Percentiles rank a stretch among this genome's conserved stretches.
These are phyloP conservation scores for Xylaria nigripes DNA, from an alignment of 495 filamentous ascomycete genomes.

Conservation along the genomic window DNA sequence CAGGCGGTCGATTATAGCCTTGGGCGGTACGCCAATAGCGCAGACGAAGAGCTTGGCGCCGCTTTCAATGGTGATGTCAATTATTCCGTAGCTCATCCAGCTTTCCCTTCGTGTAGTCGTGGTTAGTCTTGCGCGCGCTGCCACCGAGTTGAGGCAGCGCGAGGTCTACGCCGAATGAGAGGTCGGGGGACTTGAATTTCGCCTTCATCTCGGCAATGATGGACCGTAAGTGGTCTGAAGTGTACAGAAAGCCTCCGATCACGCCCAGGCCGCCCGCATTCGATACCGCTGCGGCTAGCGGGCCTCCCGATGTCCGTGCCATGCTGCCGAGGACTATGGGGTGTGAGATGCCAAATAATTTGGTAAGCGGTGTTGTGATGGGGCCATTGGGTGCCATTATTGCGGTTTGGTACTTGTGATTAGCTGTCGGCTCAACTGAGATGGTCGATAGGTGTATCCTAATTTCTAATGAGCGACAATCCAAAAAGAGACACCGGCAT, in stretches of 20 bases:
- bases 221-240: constrained; percentile 62
- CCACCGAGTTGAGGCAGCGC: constrained; percentile 80
- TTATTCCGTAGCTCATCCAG: constrained; percentile 74
- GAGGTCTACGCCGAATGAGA: constrained; percentile 83
- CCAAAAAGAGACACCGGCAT: too few species aligned
- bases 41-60: constrained; percentile 73
- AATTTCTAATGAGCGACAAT: too few species aligned
- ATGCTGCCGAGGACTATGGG: constrained; percentile 85
- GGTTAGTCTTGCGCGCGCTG: constrained; percentile 72
- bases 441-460: too few species aligned
- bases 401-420: neutral
- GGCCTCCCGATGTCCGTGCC: constrained; percentile 69
- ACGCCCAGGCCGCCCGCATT: constrained; percentile 83
- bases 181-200: constrained; percentile 48
- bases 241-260: constrained; percentile 81
- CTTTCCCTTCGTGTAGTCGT: constrained; percentile 82
- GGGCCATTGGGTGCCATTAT: constrained; percentile 34
- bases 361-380: constrained; percentile 68
- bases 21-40: constrained; percentile 75
- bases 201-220: constrained; percentile 80
- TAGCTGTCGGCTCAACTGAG: too few species aligned
- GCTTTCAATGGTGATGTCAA: constrained; percentile 69
- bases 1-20: constrained; percentile 56
- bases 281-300: constrained; percentile 75
- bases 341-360: constrained; percentile 66